These are phyloP conservation scores for Claviceps capensis DNA, from an alignment of 2,329 filamentous ascomycete species.

Conservation along the genomic window DNA sequence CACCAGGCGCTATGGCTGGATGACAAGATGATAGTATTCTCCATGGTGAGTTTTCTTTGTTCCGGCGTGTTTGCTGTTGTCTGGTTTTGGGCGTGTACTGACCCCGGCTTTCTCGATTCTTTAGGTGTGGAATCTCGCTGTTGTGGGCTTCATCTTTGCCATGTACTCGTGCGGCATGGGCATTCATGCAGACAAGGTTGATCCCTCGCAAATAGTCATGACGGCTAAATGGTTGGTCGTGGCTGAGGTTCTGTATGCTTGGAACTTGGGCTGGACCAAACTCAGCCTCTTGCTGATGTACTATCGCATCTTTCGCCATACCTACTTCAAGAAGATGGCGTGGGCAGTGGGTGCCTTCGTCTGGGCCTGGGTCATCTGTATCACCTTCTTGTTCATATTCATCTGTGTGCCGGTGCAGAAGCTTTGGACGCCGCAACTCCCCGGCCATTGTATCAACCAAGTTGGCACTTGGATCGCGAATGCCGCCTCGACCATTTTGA, in stretches of 20 bases:
- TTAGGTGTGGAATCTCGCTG: constrained; percentile 26
- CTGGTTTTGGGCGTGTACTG: neutral
- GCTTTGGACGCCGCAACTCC: constrained; percentile 30
- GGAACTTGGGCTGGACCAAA: constrained; percentile 36
- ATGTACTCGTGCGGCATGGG: constrained; percentile 34
- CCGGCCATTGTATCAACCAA: constrained; percentile 34
- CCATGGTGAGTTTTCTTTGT: constrained; percentile 23
- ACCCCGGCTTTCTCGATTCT: neutral
- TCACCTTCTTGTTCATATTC: constrained; percentile 36
- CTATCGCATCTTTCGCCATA: constrained; percentile 34
- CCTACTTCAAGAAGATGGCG: constrained; percentile 27
- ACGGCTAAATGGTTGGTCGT: constrained; percentile 34
- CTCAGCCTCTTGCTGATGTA: constrained; percentile 37
- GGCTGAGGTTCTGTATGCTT: constrained; percentile 33
- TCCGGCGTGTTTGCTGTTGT: too few species aligned
- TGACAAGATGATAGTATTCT: constrained; percentile 33
- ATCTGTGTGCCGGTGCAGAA: constrained; percentile 37
- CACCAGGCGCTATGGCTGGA: constrained; percentile 32
- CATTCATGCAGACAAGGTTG: constrained; percentile 27
- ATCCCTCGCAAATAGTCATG: constrained; percentile 22
- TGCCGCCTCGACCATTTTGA: constrained; percentile 31
- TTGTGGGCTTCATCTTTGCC: constrained; percentile 33
- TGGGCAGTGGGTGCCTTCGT: constrained; percentile 28
- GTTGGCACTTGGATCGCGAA: constrained; percentile 37
- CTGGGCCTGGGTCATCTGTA: constrained; percentile 32